Evolutionary conservation across 805 yeast species (phyloP).

Genomic region (Yueomyces sinensis): DNA sequence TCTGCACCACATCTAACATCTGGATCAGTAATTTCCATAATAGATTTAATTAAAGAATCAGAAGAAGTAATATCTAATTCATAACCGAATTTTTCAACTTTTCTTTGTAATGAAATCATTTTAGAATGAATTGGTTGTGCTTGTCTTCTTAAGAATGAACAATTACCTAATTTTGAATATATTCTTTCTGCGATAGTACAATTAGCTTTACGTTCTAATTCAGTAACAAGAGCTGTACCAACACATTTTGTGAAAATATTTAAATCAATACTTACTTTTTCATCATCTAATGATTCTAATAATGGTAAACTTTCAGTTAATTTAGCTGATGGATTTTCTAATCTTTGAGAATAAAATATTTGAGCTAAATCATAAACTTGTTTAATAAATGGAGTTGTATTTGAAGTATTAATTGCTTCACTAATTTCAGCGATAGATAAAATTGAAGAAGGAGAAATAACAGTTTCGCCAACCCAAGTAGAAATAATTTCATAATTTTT

Average conservation of each 20-base stretch:
- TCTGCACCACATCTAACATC: slow-evolving; percentile 62
- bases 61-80: slow-evolving; percentile 67
- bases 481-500: slow-evolving; percentile 57
- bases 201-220: slow-evolving; percentile 70
- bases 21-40: slow-evolving; percentile 49
- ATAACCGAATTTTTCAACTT: slow-evolving; percentile 51
- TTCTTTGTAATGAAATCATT: slow-evolving; percentile 64
- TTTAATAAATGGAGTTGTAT: neutral
- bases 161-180: slow-evolving; percentile 64
- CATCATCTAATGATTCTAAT: slow-evolving; percentile 77
- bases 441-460: slow-evolving; percentile 42
- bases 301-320: slow-evolving; percentile 37
- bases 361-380: slow-evolving; percentile 13
- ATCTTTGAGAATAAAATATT: slow-evolving; percentile 14
- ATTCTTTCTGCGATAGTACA: slow-evolving; percentile 72
- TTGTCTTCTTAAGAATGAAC: slow-evolving; percentile 78
- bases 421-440: slow-evolving; percentile 12
- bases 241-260: slow-evolving; percentile 54
- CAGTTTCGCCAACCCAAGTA: slow-evolving; percentile 63
- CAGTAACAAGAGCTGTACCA: slow-evolving; percentile 51
- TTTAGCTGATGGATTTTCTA: slow-evolving; percentile 8
- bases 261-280: slow-evolving; percentile 55
- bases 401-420: neutral
- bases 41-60: slow-evolving; percentile 56
- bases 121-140: slow-evolving; percentile 71